phyloP scores from a whole-genome alignment of 1,284 basidiomycete species.

The Pascua guehoae region DNA sequence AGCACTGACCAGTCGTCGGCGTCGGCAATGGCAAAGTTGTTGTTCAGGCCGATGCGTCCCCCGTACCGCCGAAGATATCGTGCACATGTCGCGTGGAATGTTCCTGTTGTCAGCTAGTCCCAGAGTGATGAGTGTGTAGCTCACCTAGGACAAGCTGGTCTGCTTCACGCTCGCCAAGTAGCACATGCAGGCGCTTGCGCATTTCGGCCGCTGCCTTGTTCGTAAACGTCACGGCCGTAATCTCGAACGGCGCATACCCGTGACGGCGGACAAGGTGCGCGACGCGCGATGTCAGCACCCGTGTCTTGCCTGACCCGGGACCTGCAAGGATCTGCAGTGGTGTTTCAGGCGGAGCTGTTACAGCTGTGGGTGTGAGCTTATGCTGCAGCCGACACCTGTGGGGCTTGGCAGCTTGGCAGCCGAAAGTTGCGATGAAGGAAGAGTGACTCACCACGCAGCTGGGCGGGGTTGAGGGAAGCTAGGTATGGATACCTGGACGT shows the following conservation, averaged over 20 bases:
- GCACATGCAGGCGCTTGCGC: slow-evolving; percentile 64
- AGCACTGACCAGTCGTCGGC: slow-evolving; percentile 68
- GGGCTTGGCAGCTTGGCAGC: no score
- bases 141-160: slow-evolving; percentile 59
- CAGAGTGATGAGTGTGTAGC: not conserved
- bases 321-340: slow-evolving; percentile 80
- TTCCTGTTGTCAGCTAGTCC: slow-evolving; percentile 56
- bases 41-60: slow-evolving; percentile 59
- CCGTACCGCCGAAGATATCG: slow-evolving; percentile 66
- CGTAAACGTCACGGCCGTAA: slow-evolving; percentile 78
- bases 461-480: slow-evolving; percentile 35
- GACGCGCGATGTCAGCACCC: slow-evolving; percentile 75
- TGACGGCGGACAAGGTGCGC: slow-evolving; percentile 68
- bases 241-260: slow-evolving; percentile 57
- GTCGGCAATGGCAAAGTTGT: slow-evolving; percentile 80
- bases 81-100: slow-evolving; percentile 79
- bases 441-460: slow-evolving; percentile 30
- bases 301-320: slow-evolving; percentile 68
- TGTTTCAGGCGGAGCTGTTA: slow-evolving; percentile 59
- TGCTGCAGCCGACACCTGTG: no score
- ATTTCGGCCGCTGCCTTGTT: slow-evolving; percentile 91
- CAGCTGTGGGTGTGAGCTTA: slow-evolving; percentile 54
- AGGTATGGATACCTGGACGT: slow-evolving; percentile 30
- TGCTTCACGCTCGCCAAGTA: slow-evolving; percentile 67
- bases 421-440: not conserved